These are phyloP conservation scores for Rosa chinensis DNA, from an alignment of 306 rosid species.

Conservation along the genomic window DNA sequence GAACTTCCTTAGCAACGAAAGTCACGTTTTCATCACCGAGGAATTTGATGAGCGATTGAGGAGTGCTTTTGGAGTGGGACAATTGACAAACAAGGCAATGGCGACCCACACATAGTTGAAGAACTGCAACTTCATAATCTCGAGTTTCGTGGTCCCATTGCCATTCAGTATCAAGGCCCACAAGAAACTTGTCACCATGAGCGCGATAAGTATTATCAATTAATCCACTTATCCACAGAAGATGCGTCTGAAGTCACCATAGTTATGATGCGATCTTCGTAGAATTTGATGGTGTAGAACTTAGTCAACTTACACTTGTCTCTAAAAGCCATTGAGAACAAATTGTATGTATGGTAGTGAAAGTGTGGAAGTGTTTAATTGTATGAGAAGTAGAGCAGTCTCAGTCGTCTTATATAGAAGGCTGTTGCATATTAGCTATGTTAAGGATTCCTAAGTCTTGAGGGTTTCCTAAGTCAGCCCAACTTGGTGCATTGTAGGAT, in stretches of 20 bases:
- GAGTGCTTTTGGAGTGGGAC: not conserved
- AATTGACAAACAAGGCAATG: not conserved
- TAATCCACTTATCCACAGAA: not conserved
- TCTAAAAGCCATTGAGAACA: not conserved
- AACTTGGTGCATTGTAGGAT: not conserved
- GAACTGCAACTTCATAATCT: not conserved
- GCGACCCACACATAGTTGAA: not conserved
- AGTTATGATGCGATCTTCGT: not conserved
- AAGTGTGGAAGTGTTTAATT: not conserved
- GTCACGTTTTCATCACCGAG: not conserved
- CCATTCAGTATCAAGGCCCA: not conserved
- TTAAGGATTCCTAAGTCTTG: not conserved
- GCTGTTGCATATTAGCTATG: too few relatives aligned
- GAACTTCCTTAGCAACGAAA: not conserved
- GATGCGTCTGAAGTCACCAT: not conserved
- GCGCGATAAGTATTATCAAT: not conserved
- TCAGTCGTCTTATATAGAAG: not conserved
- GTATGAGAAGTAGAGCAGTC: not conserved
- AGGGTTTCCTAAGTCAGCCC: not conserved
- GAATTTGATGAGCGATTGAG: not conserved
- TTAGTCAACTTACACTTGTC: not conserved
- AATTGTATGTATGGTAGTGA: not conserved
- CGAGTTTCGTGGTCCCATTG: not conserved
- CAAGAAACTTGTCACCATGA: not conserved
- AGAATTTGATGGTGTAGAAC: not conserved